phyloP scores from a whole-genome alignment of 2,329 filamentous ascomycete species.

The Penicillium sp. region DNA sequence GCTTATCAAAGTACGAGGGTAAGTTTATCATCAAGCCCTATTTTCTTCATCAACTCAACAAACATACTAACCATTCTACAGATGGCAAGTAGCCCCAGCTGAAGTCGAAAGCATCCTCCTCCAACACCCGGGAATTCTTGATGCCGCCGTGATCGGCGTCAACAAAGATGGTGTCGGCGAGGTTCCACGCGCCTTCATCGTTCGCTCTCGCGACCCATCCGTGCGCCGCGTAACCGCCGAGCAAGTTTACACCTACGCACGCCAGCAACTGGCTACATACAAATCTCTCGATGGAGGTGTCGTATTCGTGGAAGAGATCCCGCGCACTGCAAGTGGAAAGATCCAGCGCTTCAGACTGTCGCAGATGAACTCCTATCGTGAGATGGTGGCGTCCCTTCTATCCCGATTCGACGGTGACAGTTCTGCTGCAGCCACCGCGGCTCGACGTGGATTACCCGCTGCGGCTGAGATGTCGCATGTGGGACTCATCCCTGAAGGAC shows the following conservation, averaged over 20 bases:
- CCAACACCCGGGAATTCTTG: slow-evolving; percentile 45
- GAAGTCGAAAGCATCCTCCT: slow-evolving; percentile 51
- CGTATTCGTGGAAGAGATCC: slow-evolving; percentile 51
- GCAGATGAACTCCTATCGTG: slow-evolving; percentile 42
- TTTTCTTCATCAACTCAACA: neutral
- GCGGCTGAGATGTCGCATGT: slow-evolving; percentile 6
- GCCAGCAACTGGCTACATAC: slow-evolving; percentile 47
- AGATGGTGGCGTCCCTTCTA: slow-evolving; percentile 36
- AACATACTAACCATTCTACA: slow-evolving; percentile 9
- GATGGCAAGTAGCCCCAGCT: slow-evolving; percentile 51
- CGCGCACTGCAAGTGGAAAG: slow-evolving; percentile 52
- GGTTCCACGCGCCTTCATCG: slow-evolving; percentile 50
- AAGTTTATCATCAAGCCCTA: slow-evolving; percentile 15
- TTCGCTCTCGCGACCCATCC: slow-evolving; percentile 31
- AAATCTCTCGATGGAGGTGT: slow-evolving; percentile 51
- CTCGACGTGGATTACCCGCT: neutral
- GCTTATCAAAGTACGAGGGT: slow-evolving; percentile 50
- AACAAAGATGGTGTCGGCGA: slow-evolving; percentile 37
- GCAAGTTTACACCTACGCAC: slow-evolving; percentile 47
- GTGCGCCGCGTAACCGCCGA: slow-evolving; percentile 34
- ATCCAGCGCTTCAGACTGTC: slow-evolving; percentile 46
- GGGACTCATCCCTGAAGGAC: slow-evolving; percentile 17
- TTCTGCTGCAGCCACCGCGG: neutral
- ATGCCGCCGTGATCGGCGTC: slow-evolving; percentile 50
- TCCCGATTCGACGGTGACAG: slow-evolving; percentile 22